These are phyloP conservation scores for Sarocladium oryzae DNA, from an alignment of 2,329 filamentous ascomycete genomes.

Conservation along the genomic window DNA sequence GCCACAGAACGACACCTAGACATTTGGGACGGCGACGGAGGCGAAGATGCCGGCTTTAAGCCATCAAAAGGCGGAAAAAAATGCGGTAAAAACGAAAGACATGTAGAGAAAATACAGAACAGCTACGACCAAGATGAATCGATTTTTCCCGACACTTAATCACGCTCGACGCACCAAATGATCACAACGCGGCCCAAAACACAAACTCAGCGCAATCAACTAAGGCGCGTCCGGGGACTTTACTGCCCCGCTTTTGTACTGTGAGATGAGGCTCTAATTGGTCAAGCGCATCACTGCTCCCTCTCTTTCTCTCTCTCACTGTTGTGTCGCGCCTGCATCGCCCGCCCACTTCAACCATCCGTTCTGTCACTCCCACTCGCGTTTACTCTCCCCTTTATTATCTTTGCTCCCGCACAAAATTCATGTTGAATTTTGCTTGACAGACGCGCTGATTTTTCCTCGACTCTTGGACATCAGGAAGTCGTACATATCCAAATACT, in stretches of 20 bases:
- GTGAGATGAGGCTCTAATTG: background rate
- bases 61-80: constrained; percentile 3
- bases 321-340: background rate
- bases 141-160: background rate
- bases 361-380: background rate
- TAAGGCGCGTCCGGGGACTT: background rate
- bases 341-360: no score
- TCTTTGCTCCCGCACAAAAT: background rate
- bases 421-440: background rate
- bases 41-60: background rate
- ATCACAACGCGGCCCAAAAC: background rate
- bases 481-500: no score
- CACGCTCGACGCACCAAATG: background rate
- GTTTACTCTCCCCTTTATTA: background rate
- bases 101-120: background rate
- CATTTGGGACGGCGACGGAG: background rate
- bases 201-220: background rate
- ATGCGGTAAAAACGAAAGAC: background rate
- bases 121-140: background rate
- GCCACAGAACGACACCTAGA: background rate
- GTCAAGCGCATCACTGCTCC: background rate
- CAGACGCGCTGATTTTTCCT: background rate
- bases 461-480: background rate
- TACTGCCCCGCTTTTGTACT: background rate
- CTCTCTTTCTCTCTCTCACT: background rate